These are phyloP conservation scores for Nitzschia sp. DNA, from an alignment of 108 stramenopile genomes.

Conservation along the genomic window DNA sequence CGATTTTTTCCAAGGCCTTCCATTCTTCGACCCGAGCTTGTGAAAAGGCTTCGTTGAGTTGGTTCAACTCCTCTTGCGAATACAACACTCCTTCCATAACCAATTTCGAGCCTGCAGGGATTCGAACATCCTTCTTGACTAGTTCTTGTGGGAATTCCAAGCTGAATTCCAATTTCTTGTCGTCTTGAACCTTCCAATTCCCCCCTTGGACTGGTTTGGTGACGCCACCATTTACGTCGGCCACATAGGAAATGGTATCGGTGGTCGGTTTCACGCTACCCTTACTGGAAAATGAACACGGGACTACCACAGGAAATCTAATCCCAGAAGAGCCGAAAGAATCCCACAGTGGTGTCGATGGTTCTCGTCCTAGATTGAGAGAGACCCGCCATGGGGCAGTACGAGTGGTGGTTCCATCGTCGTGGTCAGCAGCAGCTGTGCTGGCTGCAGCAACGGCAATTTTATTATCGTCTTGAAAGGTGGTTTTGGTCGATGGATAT, in stretches of 20 bases:
- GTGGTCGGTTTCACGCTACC: background rate
- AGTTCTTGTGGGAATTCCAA: conserved; percentile 11
- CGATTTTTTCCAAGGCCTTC: conserved; percentile 10
- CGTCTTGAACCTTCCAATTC: conserved; percentile 1
- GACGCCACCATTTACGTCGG: conserved; percentile 13
- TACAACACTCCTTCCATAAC: background rate
- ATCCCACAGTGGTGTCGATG: conserved; percentile 6
- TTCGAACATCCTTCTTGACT: conserved; percentile 10
- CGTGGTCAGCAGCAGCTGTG: no score
- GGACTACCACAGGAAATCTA: conserved; percentile 18
- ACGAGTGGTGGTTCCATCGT: background rate
- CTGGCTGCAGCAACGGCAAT: no score
- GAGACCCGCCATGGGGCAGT: conserved; percentile 14
- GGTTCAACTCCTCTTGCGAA: conserved; percentile 1
- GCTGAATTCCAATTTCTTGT: background rate
- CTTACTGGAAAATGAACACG: conserved; percentile 1
- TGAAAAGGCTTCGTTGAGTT: conserved; percentile 9
- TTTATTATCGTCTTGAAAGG: no score
- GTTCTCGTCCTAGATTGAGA: conserved; percentile 17
- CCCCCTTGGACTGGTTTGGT: conserved; percentile 12
- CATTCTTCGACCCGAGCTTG: conserved; percentile 17
- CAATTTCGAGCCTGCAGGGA: conserved; percentile 17
- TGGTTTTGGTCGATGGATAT: no score
- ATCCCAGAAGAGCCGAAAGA: conserved; percentile 10
- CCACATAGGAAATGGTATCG: conserved; percentile 12